Percentiles rank a stretch among this genome's conserved stretches.
phyloP scores from a whole-genome alignment of 257 asterid genomes.

The Solanum sejunctum region DNA sequence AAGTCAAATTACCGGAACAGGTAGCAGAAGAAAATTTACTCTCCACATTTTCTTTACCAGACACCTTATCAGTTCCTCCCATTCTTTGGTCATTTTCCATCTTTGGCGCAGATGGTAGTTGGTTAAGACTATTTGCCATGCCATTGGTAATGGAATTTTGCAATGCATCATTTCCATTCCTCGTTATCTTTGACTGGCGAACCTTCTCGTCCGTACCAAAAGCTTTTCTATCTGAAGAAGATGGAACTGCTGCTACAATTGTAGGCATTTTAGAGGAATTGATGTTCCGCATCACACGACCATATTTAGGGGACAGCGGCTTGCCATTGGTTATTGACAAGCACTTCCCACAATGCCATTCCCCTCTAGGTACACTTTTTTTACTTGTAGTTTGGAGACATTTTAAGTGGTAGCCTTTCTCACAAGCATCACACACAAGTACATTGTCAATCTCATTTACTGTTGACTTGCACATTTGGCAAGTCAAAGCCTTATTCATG shows the following conservation, averaged over 20 bases:
- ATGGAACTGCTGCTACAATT: conserved; percentile 21
- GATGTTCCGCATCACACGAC: conserved; percentile 81
- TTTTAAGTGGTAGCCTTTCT: conserved; percentile 87
- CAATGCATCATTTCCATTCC: conserved; percentile 33
- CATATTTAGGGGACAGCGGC: conserved; percentile 93
- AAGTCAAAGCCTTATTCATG: conserved; percentile 66
- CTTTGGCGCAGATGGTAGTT: conserved; percentile 26
- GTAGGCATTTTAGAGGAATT: conserved; percentile 39
- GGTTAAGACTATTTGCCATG: conserved; percentile 12
- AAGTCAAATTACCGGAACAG: conserved; percentile 4
- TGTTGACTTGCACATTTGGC: conserved; percentile 58
- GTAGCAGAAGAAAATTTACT: conserved; percentile 22
- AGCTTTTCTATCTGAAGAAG: conserved; percentile 30
- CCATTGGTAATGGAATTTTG: conserved; percentile 25
- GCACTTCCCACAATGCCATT: conserved; percentile 96
- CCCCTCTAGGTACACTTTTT: conserved; percentile 67
- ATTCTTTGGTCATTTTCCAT: conserved; percentile 18
- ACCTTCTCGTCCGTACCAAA: conserved; percentile 36
- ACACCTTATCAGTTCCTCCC: conserved; percentile 22
- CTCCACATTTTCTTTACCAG: conserved; percentile 23
- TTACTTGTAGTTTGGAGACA: conserved; percentile 58
- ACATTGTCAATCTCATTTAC: conserved; percentile 56
- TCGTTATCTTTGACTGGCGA: conserved; percentile 19
- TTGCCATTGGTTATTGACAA: conserved; percentile 76
- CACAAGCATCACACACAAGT: conserved; percentile 91